These are phyloP conservation scores for Aurantiochytrium sp. DNA, from an alignment of 108 stramenopile genomes.

Conservation along the genomic window DNA sequence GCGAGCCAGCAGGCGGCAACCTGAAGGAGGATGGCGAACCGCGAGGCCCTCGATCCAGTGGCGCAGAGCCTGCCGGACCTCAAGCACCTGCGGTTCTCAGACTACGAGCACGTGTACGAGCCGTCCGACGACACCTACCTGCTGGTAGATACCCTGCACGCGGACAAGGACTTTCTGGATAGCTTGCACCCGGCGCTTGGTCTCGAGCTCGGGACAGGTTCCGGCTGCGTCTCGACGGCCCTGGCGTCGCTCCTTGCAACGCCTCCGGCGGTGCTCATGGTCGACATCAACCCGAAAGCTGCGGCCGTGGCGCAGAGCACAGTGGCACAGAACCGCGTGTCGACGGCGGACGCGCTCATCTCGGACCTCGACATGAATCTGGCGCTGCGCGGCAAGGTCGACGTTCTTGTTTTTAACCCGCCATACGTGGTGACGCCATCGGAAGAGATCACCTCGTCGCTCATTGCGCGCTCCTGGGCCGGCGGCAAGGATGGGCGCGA, in stretches of 20 bases:
- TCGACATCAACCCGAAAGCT: background rate
- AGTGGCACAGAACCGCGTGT: background rate
- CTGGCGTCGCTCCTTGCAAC: background rate
- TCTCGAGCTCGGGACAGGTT: background rate
- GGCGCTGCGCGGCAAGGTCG: background rate
- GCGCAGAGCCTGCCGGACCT: background rate
- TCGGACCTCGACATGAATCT: background rate
- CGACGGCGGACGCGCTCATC: background rate
- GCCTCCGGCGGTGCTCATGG: background rate
- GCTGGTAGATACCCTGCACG: slow-evolving; percentile 6
- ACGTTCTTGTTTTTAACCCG: background rate
- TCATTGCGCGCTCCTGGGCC: slow-evolving; percentile 3
- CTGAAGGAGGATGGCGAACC: too few species aligned
- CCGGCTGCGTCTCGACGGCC: slow-evolving; percentile 1
- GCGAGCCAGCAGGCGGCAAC: too few species aligned
- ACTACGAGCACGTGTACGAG: slow-evolving; percentile 12
- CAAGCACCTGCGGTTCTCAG: background rate
- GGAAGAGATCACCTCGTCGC: background rate
- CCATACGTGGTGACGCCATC: slow-evolving; percentile 16
- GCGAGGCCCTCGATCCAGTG: background rate
- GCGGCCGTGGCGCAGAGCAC: background rate
- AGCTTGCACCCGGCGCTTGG: background rate
- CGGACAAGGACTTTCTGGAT: background rate
- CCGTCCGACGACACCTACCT: slow-evolving; percentile 10
- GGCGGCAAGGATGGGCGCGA: slow-evolving; percentile 20